Base-by-base conservation (phyloP, 2,329 filamentous ascomycete genomes). In the Aureobasidium sp. region DNA sequence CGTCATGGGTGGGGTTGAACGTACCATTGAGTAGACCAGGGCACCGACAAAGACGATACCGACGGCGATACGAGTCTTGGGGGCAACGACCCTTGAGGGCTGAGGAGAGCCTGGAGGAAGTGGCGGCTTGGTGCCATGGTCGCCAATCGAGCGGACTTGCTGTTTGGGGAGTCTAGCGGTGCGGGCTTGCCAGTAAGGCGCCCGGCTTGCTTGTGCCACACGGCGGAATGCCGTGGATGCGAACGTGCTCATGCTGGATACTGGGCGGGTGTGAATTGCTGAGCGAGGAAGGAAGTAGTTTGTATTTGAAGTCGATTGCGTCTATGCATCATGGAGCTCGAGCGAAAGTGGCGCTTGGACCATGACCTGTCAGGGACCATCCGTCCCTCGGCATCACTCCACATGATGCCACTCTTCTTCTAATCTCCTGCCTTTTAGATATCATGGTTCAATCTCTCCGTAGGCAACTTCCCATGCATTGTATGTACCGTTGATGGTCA, bases 21-120 rank as follows among this genome's bases (percentile, higher is more conserved):
- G 67, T 80, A 90, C 88, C 84, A 90, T 87, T 66, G 85, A 87
- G 79, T 89, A 90, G 54, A 86, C 79, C 47, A 90, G 70, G 10
- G 85, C 81, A 31, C 83, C 81, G 51, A 85, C 80, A 69, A 88
- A 81, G 67, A 85, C 83, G 61, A 89, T 71, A 66, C 85, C 83
- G 11, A 81, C 75, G 2, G 78, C 77, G 54, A 84, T 69, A 40
- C 81, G 74, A 42, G 81, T 80, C 72, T 82, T 80, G 54, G 81
- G 79, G 68, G 73, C 72, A 65, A 74, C 72, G 50, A 78, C 72
- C 69, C 72, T 67, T 70, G 53, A 59, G n/a, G 54, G 54, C 54
- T 65, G 53, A 23, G 53, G 54, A n/a, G 63, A 38, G 43, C 63
- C 63, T 51, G 63, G 63, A 59, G 63, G 63, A n/a, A 59, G 31